Base-by-base conservation (phyloP, 2,329 filamentous ascomycete species). In the Fusarium sp. region DNA sequence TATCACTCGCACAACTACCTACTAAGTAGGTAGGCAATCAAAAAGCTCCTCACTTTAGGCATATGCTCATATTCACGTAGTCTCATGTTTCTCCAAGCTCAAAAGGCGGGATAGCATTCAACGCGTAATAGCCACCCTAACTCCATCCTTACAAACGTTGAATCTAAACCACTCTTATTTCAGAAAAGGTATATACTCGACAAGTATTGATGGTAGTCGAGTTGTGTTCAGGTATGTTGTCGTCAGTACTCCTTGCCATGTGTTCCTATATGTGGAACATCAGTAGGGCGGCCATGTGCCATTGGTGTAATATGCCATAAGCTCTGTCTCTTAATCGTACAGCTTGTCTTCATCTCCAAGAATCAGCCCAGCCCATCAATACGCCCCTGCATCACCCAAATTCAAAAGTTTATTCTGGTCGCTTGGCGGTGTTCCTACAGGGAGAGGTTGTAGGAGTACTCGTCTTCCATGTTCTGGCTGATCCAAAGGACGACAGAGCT, bases 401-500 rank as follows among this genome's bases (percentile, higher is more conserved):
- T 46, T 38, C 25, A 38, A n/a, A 62, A 57, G 45, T 61, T 63
- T 37, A 33, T 46, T 63, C 54, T 33, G 35, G 23, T 49, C 38
- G 56, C 21, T 44, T 55, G 25, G 46, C 18, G 35, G 25, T 23
- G 23, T 52, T 48, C 58, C 82, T 80, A 91, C 70, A 92, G 83
- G 66, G 89, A 86, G 73, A 92, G 81, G 80, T 91, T 92, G 81
- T 92, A 92, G 51, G 89, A 87, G 76, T 92, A 92, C 81, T 92
- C 90, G 77, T 92, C 90, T 83, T 92, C 90, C 88, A 92, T 91
- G 77, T 92, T 92, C 84, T 92, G 90, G 82, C 87, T 90, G 61
- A 92, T 82, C 90, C 90, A 92, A 45, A 92, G 85, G 67, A 91
- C 87, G 52, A 91, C 89, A 27, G 87, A 88, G 81, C 89, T 89